A percentile compares a stretch with the other conserved stretches of the same genome.
These are phyloP conservation scores for Vaccinium vitisidaea DNA, from an alignment of 148 eudicot species.

Conservation along the genomic window DNA sequence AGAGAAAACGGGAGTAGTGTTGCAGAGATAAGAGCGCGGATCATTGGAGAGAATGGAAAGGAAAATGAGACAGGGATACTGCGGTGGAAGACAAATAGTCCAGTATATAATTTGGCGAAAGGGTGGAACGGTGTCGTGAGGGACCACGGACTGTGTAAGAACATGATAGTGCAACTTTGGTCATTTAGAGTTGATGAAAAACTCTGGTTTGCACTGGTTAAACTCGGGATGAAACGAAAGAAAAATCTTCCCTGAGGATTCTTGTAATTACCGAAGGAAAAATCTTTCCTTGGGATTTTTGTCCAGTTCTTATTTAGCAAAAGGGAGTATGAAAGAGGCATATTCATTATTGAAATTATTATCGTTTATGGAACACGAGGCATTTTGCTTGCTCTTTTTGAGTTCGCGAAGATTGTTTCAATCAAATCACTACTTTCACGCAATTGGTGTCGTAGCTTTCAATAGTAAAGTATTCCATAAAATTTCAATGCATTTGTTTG, in stretches of 20 bases:
- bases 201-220: background rate
- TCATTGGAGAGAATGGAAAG: background rate
- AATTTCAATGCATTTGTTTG: too few species aligned
- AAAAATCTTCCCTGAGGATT: too few species aligned
- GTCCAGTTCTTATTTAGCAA: too few species aligned
- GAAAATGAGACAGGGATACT: background rate
- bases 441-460: too few species aligned
- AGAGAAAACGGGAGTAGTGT: background rate
- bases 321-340: too few species aligned
- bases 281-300: too few species aligned
- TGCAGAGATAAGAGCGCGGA: background rate
- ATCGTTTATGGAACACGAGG: background rate
- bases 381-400: too few species aligned
- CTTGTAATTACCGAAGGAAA: too few species aligned
- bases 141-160: background rate
- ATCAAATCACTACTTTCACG: too few species aligned
- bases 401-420: too few species aligned
- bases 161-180: background rate
- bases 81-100: background rate
- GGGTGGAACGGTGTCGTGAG: background rate
- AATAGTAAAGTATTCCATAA: too few species aligned
- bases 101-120: background rate
- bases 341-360: background rate
- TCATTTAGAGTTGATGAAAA: background rate
- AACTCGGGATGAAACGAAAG: background rate